phyloP scores from a whole-genome alignment of 2,329 filamentous ascomycete genomes.

The Escovopsis weberi region DNA sequence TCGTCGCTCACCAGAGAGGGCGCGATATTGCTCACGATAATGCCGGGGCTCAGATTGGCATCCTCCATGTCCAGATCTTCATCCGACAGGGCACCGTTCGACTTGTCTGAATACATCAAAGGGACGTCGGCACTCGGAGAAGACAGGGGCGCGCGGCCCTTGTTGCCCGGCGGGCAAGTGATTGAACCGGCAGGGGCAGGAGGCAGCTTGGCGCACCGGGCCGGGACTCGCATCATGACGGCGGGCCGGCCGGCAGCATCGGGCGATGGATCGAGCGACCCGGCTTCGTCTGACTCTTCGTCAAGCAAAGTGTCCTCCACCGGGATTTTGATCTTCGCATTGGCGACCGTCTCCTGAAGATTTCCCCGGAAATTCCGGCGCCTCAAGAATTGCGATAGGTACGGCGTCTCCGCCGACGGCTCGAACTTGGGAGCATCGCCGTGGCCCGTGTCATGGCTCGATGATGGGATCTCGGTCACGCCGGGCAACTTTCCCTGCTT shows the following conservation, averaged over 20 bases:
- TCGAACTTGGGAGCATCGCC: slow-evolving; percentile 23
- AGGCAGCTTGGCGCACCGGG: slow-evolving; percentile 36
- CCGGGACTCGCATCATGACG: slow-evolving; percentile 40
- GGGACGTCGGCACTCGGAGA: slow-evolving; percentile 16
- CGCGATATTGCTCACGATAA: slow-evolving; percentile 51
- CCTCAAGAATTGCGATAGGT: slow-evolving; percentile 52
- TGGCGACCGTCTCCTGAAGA: slow-evolving; percentile 40
- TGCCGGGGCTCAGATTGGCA: slow-evolving; percentile 53
- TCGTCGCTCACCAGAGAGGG: slow-evolving; percentile 71
- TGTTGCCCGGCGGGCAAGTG: slow-evolving; percentile 41
- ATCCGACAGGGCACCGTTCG: slow-evolving; percentile 17
- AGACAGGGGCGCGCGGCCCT: slow-evolving; percentile 31
- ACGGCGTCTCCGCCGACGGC: slow-evolving; percentile 44
- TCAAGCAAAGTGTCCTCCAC: slow-evolving; percentile 35
- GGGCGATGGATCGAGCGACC: slow-evolving; percentile 8
- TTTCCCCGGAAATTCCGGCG: slow-evolving; percentile 46
- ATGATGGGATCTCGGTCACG: slow-evolving; percentile 29
- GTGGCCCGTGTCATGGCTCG: slow-evolving; percentile 13
- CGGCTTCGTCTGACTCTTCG: slow-evolving; percentile 35
- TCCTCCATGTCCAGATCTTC: slow-evolving; percentile 41
- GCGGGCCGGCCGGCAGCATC: slow-evolving; percentile 20
- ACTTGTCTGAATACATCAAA: slow-evolving; percentile 10
- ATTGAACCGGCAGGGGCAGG: slow-evolving; percentile 27
- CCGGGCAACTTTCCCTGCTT: slow-evolving; percentile 36
- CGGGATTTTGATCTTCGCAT: slow-evolving; percentile 41